Percentiles rank a stretch among this genome's conserved stretches.
These are phyloP conservation scores for Zelonia costaricensis DNA, from an alignment of 208 protist genomes.

Conservation along the genomic window DNA sequence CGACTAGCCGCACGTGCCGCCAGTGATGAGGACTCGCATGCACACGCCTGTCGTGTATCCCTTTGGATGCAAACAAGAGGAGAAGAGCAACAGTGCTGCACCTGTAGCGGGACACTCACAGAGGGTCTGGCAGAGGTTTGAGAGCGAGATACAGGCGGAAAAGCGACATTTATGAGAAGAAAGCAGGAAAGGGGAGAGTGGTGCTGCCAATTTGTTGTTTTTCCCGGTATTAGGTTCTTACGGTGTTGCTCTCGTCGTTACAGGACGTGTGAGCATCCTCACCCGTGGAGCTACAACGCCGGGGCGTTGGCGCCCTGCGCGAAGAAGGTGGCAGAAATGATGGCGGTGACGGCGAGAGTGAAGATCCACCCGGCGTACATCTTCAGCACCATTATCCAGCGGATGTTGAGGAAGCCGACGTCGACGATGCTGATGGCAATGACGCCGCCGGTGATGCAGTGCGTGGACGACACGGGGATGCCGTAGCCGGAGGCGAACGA, in stretches of 20 bases:
- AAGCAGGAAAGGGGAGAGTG: too few relatives aligned
- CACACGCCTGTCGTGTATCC: too few relatives aligned
- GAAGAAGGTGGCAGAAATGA: conserved; percentile 57
- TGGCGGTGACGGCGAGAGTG: conserved; percentile 47
- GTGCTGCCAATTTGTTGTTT: too few relatives aligned
- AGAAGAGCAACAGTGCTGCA: too few relatives aligned
- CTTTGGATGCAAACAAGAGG: too few relatives aligned
- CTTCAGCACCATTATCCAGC: conserved; percentile 66
- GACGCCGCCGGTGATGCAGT: conserved; percentile 84
- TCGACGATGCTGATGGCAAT: conserved; percentile 73
- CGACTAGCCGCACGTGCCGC: too few relatives aligned
- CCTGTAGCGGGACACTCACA: too few relatives aligned
- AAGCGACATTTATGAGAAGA: too few relatives aligned
- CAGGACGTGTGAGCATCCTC: background rate
- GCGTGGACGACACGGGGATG: conserved; percentile 89
- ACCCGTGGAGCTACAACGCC: conserved; percentile 1
- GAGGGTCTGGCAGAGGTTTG: too few relatives aligned
- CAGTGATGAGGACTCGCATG: too few relatives aligned
- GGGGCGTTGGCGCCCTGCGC: conserved; percentile 60
- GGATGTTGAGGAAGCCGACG: conserved; percentile 47
- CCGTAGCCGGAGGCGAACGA: conserved; percentile 66
- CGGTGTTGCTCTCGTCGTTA: background rate
- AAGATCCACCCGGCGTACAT: conserved; percentile 66
- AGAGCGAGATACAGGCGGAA: too few relatives aligned
- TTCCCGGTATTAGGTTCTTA: too few relatives aligned